Conservation (phyloP, 148 eudicot genomes). For the Fagopyrum esculentum region DNA sequence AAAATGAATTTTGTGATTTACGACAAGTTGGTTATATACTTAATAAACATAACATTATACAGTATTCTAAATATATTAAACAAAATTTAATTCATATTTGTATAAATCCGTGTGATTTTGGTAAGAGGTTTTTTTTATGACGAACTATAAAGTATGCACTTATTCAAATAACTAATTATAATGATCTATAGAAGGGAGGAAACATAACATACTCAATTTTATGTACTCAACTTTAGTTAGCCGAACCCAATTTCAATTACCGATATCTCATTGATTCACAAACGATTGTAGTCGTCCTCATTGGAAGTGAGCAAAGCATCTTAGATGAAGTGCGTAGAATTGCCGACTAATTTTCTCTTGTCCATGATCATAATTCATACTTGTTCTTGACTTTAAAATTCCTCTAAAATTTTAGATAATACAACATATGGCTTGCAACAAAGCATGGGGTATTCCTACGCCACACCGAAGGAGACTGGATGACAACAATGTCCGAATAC, state of each 20-base stretch:
- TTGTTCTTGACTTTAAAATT: background rate
- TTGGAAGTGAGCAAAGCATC: slow-evolving; percentile 74
- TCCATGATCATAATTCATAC: background rate
- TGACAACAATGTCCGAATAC: slow-evolving; percentile 99
- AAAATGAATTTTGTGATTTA: too few relatives aligned
- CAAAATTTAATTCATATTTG: too few relatives aligned
- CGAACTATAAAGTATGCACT: too few relatives aligned
- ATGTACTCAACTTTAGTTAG: too few relatives aligned
- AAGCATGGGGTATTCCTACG: slow-evolving; percentile 97
- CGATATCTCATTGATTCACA: slow-evolving; percentile 68
- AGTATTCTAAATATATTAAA: too few relatives aligned
- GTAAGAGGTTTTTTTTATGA: too few relatives aligned
- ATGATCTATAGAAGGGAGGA: too few relatives aligned
- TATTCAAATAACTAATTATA: too few relatives aligned
- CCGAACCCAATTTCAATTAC: slow-evolving; percentile 8
- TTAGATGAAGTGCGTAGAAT: slow-evolving; percentile 53
- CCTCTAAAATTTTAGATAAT: slow-evolving; percentile 69
- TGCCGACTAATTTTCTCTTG: background rate
- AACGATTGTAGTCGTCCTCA: slow-evolving; percentile 77
- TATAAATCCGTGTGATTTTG: too few relatives aligned
- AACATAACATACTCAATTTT: too few relatives aligned
- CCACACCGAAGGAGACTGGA: slow-evolving; percentile 75
- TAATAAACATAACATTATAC: too few relatives aligned
- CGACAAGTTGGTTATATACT: too few relatives aligned
- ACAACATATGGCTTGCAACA: slow-evolving; percentile 95